Evolutionary conservation across 2,329 filamentous ascomycete species (phyloP).

Genomic region (Aspergillus sp.): DNA sequence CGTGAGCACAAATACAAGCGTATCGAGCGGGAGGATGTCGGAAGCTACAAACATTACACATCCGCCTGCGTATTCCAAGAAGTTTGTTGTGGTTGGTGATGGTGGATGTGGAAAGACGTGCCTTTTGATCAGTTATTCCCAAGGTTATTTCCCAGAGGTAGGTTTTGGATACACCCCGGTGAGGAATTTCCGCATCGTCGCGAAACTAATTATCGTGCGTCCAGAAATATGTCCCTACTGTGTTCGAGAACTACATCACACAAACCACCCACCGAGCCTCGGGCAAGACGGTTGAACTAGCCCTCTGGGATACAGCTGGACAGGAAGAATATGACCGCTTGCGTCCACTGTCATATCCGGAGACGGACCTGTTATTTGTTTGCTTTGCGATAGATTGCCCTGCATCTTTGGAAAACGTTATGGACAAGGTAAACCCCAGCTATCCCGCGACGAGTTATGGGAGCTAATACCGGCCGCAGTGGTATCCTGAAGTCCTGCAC

Average conservation of each 20-base stretch:
- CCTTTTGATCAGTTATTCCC: slow-evolving; percentile 96
- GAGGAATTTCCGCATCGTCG: not conserved
- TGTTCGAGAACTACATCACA: slow-evolving; percentile 99
- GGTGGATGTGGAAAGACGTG: slow-evolving; percentile 99
- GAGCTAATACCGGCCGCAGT: slow-evolving; percentile 57
- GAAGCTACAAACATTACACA: slow-evolving; percentile 84
- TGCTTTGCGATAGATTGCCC: slow-evolving; percentile 99
- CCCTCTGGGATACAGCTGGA: slow-evolving; percentile 96
- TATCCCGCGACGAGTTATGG: slow-evolving; percentile 12
- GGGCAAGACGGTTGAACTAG: slow-evolving; percentile 93
- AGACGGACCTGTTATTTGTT: slow-evolving; percentile 96
- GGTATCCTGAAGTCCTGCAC: slow-evolving; percentile 98
- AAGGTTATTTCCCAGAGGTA: slow-evolving; percentile 99
- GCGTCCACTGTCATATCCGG: slow-evolving; percentile 92
- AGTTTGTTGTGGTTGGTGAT: slow-evolving; percentile 97
- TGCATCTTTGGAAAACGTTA: slow-evolving; percentile 95
- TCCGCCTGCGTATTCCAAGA: slow-evolving; percentile 93
- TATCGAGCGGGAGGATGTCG: slow-evolving; percentile 71
- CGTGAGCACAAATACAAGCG: slow-evolving; percentile 80
- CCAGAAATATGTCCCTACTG: slow-evolving; percentile 99
- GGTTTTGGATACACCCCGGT: slow-evolving; percentile 25
- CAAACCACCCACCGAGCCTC: slow-evolving; percentile 85
- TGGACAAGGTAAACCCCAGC: slow-evolving; percentile 78
- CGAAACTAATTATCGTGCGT: slow-evolving; percentile 6
- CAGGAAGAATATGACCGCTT: slow-evolving; percentile 98